A percentile compares a stretch with the other conserved stretches of the same genome.
Conservation (phyloP, 805 yeast genomes). For the Komagataella phaffii region DNA sequence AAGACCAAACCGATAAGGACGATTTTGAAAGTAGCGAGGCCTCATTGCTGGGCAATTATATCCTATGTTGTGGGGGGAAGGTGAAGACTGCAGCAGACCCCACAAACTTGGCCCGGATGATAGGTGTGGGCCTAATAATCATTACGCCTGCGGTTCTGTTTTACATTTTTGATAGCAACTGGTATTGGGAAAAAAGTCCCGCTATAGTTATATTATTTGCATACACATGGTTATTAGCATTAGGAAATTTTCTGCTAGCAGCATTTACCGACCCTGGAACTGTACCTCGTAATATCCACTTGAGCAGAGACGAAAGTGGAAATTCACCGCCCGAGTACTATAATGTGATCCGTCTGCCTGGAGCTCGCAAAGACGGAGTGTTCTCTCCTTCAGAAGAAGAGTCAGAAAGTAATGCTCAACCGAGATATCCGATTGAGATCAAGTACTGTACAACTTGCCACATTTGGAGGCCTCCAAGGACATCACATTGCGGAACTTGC, state of each 20-base stretch:
- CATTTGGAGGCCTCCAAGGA: conserved; percentile 65
- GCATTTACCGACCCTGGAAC: conserved; percentile 59
- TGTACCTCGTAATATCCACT: conserved; percentile 53
- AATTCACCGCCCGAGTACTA: conserved; percentile 46
- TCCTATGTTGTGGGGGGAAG: background rate
- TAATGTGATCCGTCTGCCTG: conserved; percentile 35
- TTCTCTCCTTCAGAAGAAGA: conserved; percentile 10
- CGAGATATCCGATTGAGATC: conserved; percentile 19
- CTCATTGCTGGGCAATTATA: background rate
- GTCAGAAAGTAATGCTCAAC: background rate
- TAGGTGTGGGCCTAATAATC: conserved; percentile 20
- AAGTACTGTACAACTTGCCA: conserved; percentile 47
- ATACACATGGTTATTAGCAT: conserved; percentile 42
- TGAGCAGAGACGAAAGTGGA: conserved; percentile 22
- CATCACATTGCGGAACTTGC: conserved; percentile 66
- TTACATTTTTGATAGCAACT: conserved; percentile 32
- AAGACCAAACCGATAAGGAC: background rate
- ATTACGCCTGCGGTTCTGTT: conserved; percentile 39
- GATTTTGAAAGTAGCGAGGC: background rate
- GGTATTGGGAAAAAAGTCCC: conserved; percentile 47
- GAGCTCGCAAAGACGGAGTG: conserved; percentile 18
- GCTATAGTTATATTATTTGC: conserved; percentile 40
- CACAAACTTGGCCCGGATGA: conserved; percentile 7
- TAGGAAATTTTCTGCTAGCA: conserved; percentile 35
- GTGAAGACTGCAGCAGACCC: background rate